phyloP scores from a whole-genome alignment of 805 yeast species.

The Lipomyces orientalis region DNA sequence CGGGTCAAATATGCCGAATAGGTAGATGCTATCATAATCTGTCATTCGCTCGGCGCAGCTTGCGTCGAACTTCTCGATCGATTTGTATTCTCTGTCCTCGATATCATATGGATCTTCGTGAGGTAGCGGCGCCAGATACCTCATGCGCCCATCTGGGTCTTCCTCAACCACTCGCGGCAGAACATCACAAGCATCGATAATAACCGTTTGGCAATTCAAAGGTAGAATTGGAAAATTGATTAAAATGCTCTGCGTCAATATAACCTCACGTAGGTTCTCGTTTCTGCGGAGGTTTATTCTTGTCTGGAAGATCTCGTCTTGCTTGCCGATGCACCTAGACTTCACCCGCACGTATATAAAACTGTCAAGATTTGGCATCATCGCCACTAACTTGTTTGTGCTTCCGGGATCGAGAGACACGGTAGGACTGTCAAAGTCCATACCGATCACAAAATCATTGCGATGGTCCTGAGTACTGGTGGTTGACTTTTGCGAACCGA shows the following conservation, averaged over 20 bases:
- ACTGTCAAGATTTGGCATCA: constrained; percentile 20
- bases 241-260: constrained; percentile 17
- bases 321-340: not conserved
- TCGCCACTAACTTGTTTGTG: not conserved
- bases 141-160: constrained; percentile 7
- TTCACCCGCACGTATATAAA: constrained; percentile 3
- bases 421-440: not conserved
- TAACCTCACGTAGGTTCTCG: constrained; percentile 5
- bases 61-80: constrained; percentile 11
- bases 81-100: constrained; percentile 12
- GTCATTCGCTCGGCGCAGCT: constrained; percentile 3
- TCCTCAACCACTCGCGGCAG: not conserved
- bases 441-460: not conserved
- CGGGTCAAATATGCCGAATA: constrained; percentile 9
- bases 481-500: constrained; percentile 18
- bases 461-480: constrained; percentile 7
- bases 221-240: constrained; percentile 7
- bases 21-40: not conserved
- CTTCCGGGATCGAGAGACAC: not conserved
- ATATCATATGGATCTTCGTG: constrained; percentile 13
- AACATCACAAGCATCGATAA: constrained; percentile 9
- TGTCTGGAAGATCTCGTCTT: not conserved
- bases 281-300: not conserved
- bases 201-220: constrained; percentile 9
- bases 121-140: constrained; percentile 5